Percentiles rank a stretch among this genome's conserved stretches.
phyloP scores from a whole-genome alignment of 257 asterid species.

The Solanum ossicruentum region DNA sequence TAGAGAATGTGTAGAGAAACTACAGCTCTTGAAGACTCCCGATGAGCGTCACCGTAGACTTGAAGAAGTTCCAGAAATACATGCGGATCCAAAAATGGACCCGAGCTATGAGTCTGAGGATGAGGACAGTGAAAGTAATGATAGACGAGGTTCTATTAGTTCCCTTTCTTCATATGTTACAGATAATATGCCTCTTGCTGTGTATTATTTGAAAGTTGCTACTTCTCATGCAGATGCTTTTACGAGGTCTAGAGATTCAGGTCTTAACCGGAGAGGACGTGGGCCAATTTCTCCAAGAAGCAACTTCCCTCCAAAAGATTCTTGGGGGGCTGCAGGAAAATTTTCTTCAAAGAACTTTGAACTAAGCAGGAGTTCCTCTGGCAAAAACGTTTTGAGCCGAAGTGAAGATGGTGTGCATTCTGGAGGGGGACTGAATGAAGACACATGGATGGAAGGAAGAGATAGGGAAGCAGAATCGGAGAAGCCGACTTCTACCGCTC shows the following conservation, averaged over 20 bases:
- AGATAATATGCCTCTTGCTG: background rate
- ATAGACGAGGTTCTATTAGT: slow-evolving; percentile 49
- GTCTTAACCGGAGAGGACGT: slow-evolving; percentile 61
- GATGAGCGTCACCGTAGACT: slow-evolving; percentile 89
- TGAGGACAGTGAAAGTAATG: slow-evolving; percentile 61
- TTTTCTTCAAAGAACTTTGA: slow-evolving; percentile 31
- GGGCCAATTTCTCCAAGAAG: slow-evolving; percentile 64
- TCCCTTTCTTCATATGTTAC: background rate
- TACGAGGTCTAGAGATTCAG: slow-evolving; percentile 49
- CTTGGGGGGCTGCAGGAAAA: slow-evolving; percentile 41
- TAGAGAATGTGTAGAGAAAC: slow-evolving; percentile 95
- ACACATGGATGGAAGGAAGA: slow-evolving; percentile 43
- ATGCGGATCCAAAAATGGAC: slow-evolving; percentile 93
- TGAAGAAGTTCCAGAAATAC: slow-evolving; percentile 76
- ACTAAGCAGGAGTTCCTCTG: slow-evolving; percentile 28
- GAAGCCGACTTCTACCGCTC: slow-evolving; percentile 21
- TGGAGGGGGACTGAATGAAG: slow-evolving; percentile 38
- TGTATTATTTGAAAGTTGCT: background rate
- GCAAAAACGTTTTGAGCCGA: slow-evolving; percentile 22
- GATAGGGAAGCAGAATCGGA: slow-evolving; percentile 40
- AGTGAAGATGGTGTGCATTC: slow-evolving; percentile 22
- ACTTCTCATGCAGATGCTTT: slow-evolving; percentile 42
- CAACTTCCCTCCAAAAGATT: slow-evolving; percentile 48
- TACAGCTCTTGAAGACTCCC: slow-evolving; percentile 82
- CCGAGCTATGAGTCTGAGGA: slow-evolving; percentile 86